phyloP scores from a whole-genome alignment of 306 rosid genomes.

The Cajanus cajan region DNA sequence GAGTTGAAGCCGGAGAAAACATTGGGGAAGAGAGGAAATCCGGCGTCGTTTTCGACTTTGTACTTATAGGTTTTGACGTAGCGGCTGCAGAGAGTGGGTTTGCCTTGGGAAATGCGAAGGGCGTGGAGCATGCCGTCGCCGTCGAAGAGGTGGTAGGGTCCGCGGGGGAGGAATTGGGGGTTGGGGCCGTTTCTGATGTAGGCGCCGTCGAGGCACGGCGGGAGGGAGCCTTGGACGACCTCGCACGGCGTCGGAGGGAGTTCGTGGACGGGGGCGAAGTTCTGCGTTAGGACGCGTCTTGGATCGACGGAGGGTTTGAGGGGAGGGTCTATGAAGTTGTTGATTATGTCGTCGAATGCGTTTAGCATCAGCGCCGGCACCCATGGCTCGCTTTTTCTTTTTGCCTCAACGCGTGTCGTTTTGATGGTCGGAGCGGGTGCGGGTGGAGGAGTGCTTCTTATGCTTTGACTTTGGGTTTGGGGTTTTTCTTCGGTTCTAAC shows the following conservation, averaged over 20 bases:
- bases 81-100: constrained; percentile 76
- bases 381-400: constrained; percentile 17
- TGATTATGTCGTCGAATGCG: constrained; percentile 63
- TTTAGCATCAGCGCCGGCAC: constrained; percentile 45
- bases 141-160: constrained; percentile 93
- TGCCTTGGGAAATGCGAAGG: constrained; percentile 54
- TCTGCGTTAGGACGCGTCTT: constrained; percentile 48
- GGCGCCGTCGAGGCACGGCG: constrained; percentile 65
- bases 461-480: not conserved
- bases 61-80: constrained; percentile 71
- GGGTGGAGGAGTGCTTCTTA: too few relatives aligned
- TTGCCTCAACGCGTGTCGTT: not conserved
- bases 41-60: constrained; percentile 63
- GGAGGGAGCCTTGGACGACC: constrained; percentile 51
- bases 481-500: constrained; percentile 45
- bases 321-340: constrained; percentile 85
- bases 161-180: constrained; percentile 86
- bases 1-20: constrained; percentile 73
- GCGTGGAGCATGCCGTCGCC: constrained; percentile 96
- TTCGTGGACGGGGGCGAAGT: constrained; percentile 76
- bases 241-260: constrained; percentile 78
- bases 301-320: constrained; percentile 63
- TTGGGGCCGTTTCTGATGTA: constrained; percentile 93
- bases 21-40: constrained; percentile 63
- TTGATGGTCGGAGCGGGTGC: not conserved